phyloP scores from a whole-genome alignment of 2,329 filamentous ascomycete genomes.

The Pseudocercospora musae region DNA sequence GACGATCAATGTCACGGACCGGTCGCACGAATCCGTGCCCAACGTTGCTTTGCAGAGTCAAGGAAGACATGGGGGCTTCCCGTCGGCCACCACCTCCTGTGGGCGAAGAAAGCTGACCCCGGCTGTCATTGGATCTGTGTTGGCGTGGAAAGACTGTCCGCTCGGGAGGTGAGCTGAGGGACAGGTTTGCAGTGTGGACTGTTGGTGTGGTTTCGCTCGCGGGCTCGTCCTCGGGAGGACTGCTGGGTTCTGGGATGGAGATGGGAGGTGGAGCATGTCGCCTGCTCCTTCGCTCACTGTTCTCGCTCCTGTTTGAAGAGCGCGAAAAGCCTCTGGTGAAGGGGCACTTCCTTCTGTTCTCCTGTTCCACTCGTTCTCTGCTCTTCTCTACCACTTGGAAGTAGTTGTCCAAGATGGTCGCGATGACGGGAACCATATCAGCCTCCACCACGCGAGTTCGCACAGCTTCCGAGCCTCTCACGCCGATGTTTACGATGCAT shows the following conservation, averaged over 20 bases:
- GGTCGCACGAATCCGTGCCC: slow-evolving; percentile 63
- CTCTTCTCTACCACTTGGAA: slow-evolving; percentile 93
- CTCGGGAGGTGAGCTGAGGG: slow-evolving; percentile 68
- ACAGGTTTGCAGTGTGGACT: slow-evolving; percentile 49
- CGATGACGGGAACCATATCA: slow-evolving; percentile 98
- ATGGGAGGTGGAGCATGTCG: slow-evolving; percentile 83
- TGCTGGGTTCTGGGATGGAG: slow-evolving; percentile 62
- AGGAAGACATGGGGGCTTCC: slow-evolving; percentile 30
- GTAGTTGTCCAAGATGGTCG: slow-evolving; percentile 97
- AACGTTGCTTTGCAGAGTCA: slow-evolving; percentile 31
- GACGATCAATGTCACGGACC: slow-evolving; percentile 75
- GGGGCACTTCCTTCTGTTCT: slow-evolving; percentile 59
- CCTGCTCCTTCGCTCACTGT: slow-evolving; percentile 49
- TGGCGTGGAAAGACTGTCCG: slow-evolving; percentile 62
- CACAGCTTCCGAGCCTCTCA: slow-evolving; percentile 89
- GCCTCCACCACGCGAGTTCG: slow-evolving; percentile 94
- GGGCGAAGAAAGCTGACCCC: slow-evolving; percentile 31
- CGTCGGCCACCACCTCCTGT: slow-evolving; percentile 19
- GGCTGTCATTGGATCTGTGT: slow-evolving; percentile 44
- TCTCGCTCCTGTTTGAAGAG: slow-evolving; percentile 33
- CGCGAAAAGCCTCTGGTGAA: slow-evolving; percentile 38
- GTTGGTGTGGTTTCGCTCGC: slow-evolving; percentile 61
- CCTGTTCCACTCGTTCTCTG: slow-evolving; percentile 78
- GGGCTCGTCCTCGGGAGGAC: slow-evolving; percentile 50
- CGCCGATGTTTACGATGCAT: slow-evolving; percentile 97